phyloP scores from a whole-genome alignment of 345 rosid genomes.

The Gossypium australe region DNA sequence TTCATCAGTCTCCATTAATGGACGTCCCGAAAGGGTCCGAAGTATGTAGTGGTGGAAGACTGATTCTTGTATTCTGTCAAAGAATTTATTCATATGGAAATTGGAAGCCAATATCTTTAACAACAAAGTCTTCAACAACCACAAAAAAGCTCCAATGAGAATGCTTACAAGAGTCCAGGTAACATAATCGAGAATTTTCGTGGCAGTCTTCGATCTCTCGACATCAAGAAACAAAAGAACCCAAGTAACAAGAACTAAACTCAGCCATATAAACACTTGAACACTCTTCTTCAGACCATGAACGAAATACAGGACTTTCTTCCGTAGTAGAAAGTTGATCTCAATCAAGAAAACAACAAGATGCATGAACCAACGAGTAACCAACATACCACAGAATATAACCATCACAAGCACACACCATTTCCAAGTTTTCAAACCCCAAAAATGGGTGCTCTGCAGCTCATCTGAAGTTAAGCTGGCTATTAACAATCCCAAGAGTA shows the following conservation, averaged over 20 bases:
- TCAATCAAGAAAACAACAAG: constrained; percentile 71
- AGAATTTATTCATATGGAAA: constrained; percentile 73
- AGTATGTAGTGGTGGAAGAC: constrained; percentile 75
- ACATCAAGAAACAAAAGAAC: constrained; percentile 41
- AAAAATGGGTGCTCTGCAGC: constrained; percentile 26
- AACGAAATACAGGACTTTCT: constrained; percentile 83
- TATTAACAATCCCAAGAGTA: constrained; percentile 36
- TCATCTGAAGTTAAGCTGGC: constrained; percentile 50
- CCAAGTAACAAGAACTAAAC: constrained; percentile 65
- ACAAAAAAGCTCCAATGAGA: constrained; percentile 58
- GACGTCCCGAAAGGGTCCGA: constrained; percentile 66
- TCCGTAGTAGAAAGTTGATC: constrained; percentile 57
- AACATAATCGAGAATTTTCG: constrained; percentile 35
- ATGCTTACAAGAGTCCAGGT: constrained; percentile 60
- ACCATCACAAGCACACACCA: constrained; percentile 83
- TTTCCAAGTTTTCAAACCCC: constrained; percentile 73
- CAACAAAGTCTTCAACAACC: constrained; percentile 63
- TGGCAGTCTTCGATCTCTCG: constrained; percentile 32
- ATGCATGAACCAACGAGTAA: constrained; percentile 78
- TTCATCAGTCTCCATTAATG: constrained; percentile 58
- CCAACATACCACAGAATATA: constrained; percentile 58
- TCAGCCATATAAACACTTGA: constrained; percentile 73
- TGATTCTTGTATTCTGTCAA: constrained; percentile 88
- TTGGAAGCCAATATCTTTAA: constrained; percentile 76
- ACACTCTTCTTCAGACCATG: constrained; percentile 81